A percentile compares a stretch with the other conserved stretches of the same genome.
These are phyloP conservation scores for Mycena epipterygia DNA, from an alignment of 768 basidiomycete species.

Conservation along the genomic window DNA sequence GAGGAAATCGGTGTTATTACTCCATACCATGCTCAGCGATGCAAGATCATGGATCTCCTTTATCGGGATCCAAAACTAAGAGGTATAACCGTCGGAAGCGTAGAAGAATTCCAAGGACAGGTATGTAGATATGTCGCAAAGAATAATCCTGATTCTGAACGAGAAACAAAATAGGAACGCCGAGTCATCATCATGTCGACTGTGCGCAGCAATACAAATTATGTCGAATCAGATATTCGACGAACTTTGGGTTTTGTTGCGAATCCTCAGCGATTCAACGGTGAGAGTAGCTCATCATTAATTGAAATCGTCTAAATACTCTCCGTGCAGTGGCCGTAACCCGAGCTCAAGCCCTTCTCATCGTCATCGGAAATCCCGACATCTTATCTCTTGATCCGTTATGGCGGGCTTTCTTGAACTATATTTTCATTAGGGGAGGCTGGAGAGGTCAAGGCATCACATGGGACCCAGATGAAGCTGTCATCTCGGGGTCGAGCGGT, in stretches of 20 bases:
- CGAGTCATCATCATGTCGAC: conserved; percentile 71
- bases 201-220: conserved; percentile 67
- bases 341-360: conserved; percentile 69
- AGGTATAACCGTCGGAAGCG: conserved; percentile 72
- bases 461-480: conserved; percentile 62
- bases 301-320: not conserved
- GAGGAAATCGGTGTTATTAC: conserved; percentile 77
- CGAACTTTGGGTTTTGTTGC: conserved; percentile 72
- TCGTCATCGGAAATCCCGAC: conserved; percentile 71
- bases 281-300: conserved; percentile 47
- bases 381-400: conserved; percentile 74
- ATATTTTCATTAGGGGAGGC: conserved; percentile 64
- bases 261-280: conserved; percentile 69
- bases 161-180: too few relatives aligned
- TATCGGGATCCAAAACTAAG: conserved; percentile 45
- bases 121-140: conserved; percentile 48
- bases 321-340: conserved; percentile 66
- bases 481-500: conserved; percentile 29
- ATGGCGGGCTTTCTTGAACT: conserved; percentile 74
- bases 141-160: too few relatives aligned
- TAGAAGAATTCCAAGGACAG: conserved; percentile 81
- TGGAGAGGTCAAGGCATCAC: conserved; percentile 65
- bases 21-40: conserved; percentile 74
- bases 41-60: conserved; percentile 61
- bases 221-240: conserved; percentile 63